Evolutionary conservation across 148 eudicot species (phyloP).

Genomic region (Nepenthes mirabilis): DNA sequence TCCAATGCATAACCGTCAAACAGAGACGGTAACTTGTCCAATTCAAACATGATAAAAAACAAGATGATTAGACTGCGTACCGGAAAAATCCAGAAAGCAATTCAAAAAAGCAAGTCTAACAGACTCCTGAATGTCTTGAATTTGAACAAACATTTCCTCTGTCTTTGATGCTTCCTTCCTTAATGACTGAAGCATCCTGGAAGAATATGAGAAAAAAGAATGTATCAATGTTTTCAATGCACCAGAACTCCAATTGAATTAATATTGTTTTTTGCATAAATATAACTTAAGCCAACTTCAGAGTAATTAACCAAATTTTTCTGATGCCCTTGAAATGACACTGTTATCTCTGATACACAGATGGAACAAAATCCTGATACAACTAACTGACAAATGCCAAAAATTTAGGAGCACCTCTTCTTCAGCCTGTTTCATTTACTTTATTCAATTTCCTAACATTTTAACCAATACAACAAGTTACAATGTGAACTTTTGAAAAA

Average conservation of each 20-base stretch:
- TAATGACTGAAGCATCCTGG: conserved; percentile 80
- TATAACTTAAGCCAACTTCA: too few species aligned
- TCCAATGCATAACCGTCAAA: not conserved
- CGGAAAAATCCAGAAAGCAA: conserved; percentile 87
- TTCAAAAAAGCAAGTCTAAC: conserved; percentile 80
- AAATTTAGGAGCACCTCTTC: too few species aligned
- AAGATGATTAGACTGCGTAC: conserved; percentile 24
- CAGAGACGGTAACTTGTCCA: not conserved
- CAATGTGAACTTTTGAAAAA: too few species aligned
- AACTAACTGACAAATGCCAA: too few species aligned
- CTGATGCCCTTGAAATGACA: too few species aligned
- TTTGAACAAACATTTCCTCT: conserved; percentile 64
- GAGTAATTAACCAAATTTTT: too few species aligned
- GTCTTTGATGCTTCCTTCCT: conserved; percentile 66
- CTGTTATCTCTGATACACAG: too few species aligned
- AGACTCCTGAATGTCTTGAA: conserved; percentile 94
- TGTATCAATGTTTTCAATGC: not conserved
- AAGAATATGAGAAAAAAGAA: not conserved
- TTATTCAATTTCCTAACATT: too few species aligned
- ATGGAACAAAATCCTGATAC: too few species aligned
- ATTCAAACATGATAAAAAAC: not conserved
- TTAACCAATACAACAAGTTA: too few species aligned
- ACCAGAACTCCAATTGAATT: not conserved
- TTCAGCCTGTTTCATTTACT: too few species aligned
- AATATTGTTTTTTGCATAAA: too few species aligned